Evolutionary conservation across 495 filamentous ascomycete genomes (phyloP), one percentile per base, ranked within the genome.

Genomic region (Penicillium angulare): DNA sequence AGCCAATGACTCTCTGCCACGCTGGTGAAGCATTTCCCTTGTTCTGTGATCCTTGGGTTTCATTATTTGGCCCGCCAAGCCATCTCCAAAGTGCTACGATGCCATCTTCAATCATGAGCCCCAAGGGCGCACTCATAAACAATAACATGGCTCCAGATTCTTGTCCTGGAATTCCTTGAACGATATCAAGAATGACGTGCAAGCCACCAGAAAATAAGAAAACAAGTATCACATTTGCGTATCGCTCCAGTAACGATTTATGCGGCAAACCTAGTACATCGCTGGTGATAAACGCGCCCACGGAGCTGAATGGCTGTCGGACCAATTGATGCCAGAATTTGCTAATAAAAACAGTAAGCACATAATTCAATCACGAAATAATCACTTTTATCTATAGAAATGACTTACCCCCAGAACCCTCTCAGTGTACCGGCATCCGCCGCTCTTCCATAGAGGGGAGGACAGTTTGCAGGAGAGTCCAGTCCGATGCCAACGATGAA

Each of bases 281-380:
- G 18, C 53, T 44, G 15, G 66, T 57, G 13, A 61, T 47, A 27
- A 57, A 71, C 12, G 41, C 49, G 33, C 63, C 51, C 5, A 63
- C 45, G 12, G 57, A 52, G 8, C 59, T 58, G 39, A 73, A 52
- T 3, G 62, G 67, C 34, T 60, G 59, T 10, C 65, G 67, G 12
- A 72, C 31, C 12, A 67, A 58, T 32, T 71, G 68, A 52, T 76
- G 71, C 73, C 73, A 76, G 54, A 71, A 74, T 42, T 60, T 69
- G 4, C 71, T 73, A 48, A 50, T 23, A 6, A 43, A 34, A 10
- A 16, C 26, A 3, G 7, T 54, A 52, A 45, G 40, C 32, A 48
- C 29, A 29, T 20, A n/a, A 24, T 10, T 18, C n/a, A 34, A 9
- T n/a, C n/a, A n/a, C n/a, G n/a, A 22, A 10, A 22, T 20, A 39